Percentiles rank a stretch among this genome's conserved stretches.
Conservation (phyloP, 768 basidiomycete species). For the Mycena floridula region DNA sequence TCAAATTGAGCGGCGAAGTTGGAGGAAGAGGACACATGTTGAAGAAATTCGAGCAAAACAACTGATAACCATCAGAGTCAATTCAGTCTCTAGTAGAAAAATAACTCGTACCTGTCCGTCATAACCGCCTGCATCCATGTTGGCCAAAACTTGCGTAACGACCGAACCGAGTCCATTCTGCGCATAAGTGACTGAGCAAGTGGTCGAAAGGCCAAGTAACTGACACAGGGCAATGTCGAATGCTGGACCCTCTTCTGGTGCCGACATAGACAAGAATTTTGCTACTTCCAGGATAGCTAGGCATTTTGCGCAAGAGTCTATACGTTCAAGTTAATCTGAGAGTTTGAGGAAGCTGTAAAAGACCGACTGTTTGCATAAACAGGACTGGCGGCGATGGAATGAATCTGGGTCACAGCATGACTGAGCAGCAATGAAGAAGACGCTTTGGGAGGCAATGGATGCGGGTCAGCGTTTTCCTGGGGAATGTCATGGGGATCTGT, state of each 20-base stretch:
- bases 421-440: constrained; percentile 38
- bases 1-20: constrained; percentile 55
- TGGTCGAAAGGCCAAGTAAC: constrained; percentile 43
- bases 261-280: constrained; percentile 62
- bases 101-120: constrained; percentile 74
- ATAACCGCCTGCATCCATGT: constrained; percentile 64
- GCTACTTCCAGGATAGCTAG: constrained; percentile 53
- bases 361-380: constrained; percentile 43
- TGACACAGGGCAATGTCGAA: constrained; percentile 59
- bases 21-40: constrained; percentile 49
- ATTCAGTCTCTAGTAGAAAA: too few relatives aligned
- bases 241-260: constrained; percentile 52
- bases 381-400: constrained; percentile 48
- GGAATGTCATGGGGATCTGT: constrained; percentile 61
- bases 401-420: constrained; percentile 50
- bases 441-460: constrained; percentile 56
- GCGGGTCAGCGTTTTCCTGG: constrained; percentile 58
- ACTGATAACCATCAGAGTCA: constrained; percentile 22
- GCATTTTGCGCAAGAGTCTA: constrained; percentile 56
- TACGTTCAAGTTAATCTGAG: too few relatives aligned
- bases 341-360: too few relatives aligned
- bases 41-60: constrained; percentile 57
- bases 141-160: constrained; percentile 66
- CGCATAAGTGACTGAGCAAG: constrained; percentile 46
- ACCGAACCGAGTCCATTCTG: constrained; percentile 46